phyloP scores from a whole-genome alignment of 2,329 filamentous ascomycete species.

The Fusarium sp. region DNA sequence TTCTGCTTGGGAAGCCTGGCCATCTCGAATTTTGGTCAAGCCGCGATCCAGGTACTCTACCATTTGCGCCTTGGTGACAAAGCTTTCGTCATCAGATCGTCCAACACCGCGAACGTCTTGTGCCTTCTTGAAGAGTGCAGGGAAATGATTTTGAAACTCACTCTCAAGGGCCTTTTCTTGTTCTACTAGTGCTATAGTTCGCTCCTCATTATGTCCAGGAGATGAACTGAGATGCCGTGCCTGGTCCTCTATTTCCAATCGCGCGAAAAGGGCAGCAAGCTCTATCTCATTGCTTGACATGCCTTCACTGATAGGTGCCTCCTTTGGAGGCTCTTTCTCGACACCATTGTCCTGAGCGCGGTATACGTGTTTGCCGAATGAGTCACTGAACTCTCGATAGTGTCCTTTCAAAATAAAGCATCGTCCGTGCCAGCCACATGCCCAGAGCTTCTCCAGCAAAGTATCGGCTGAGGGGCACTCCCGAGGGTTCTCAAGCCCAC shows the following conservation, averaged over 20 bases:
- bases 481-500: slow-evolving; percentile 58
- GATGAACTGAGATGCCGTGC: slow-evolving; percentile 50
- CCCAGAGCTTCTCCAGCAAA: slow-evolving; percentile 56
- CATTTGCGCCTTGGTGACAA: slow-evolving; percentile 57
- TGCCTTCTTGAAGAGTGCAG: slow-evolving; percentile 57
- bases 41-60: slow-evolving; percentile 60
- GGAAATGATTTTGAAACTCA: slow-evolving; percentile 58
- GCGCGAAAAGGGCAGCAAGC: slow-evolving; percentile 58
- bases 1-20: slow-evolving; percentile 26
- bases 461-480: slow-evolving; percentile 61
- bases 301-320: slow-evolving; percentile 26
- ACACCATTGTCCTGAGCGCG: slow-evolving; percentile 54
- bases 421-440: slow-evolving; percentile 59
- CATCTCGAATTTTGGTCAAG: slow-evolving; percentile 54
- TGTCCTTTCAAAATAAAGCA: slow-evolving; percentile 66
- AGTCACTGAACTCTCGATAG: slow-evolving; percentile 63
- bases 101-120: slow-evolving; percentile 48
- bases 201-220: slow-evolving; percentile 51
- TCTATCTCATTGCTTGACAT: slow-evolving; percentile 46
- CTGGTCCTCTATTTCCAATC: slow-evolving; percentile 55
- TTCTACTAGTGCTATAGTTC: slow-evolving; percentile 52
- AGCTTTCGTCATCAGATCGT: slow-evolving; percentile 48
- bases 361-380: slow-evolving; percentile 61
- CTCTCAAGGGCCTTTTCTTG: slow-evolving; percentile 60
- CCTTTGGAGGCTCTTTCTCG: slow-evolving; percentile 43